Evolutionary conservation across 2,329 filamentous ascomycete species (phyloP).

Genomic region (Alternaria tenuissima): DNA sequence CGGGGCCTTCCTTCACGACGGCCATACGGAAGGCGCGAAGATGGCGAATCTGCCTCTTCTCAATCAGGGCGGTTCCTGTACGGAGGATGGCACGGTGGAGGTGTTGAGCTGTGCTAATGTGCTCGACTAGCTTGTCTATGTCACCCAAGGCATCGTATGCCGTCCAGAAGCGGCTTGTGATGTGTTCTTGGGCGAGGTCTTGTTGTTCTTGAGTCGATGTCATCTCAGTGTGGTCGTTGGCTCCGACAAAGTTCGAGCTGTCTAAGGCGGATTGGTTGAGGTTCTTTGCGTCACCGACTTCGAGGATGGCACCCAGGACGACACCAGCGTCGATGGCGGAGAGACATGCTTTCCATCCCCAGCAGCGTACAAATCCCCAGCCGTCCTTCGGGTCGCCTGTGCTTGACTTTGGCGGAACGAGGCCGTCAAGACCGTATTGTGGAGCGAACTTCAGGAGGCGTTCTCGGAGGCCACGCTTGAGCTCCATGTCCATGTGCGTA

Average conservation of each 20-base stretch:
- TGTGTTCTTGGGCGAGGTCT: conserved; percentile 54
- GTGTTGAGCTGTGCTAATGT: conserved; percentile 84
- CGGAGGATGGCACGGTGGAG: conserved; percentile 92
- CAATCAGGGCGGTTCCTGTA: conserved; percentile 88
- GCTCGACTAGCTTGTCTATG: conserved; percentile 76
- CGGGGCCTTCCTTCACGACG: conserved; percentile 92
- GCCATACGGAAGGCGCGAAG: conserved; percentile 93
- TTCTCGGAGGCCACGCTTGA: conserved; percentile 85
- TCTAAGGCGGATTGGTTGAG: conserved; percentile 45
- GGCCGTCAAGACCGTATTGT: conserved; percentile 90
- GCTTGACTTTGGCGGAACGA: conserved; percentile 75
- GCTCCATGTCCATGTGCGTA: conserved; percentile 97
- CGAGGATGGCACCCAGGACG: conserved; percentile 87
- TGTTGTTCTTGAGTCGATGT: conserved; percentile 30
- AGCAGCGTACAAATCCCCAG: conserved; percentile 96
- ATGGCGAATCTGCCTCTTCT: conserved; percentile 93
- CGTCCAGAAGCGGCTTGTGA: conserved; percentile 64
- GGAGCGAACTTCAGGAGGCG: conserved; percentile 91
- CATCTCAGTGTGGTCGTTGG: conserved; percentile 39
- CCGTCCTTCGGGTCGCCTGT: conserved; percentile 81
- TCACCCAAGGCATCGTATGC: conserved; percentile 64
- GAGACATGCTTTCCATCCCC: conserved; percentile 96
- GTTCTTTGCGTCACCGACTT: conserved; percentile 74
- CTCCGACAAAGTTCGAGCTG: conserved; percentile 38
- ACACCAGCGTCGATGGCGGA: conserved; percentile 95